Percentiles rank a stretch among this genome's conserved stretches.
phyloP scores from a whole-genome alignment of 1,139 yeast species.

The Sugiyamaella xylanicola region DNA sequence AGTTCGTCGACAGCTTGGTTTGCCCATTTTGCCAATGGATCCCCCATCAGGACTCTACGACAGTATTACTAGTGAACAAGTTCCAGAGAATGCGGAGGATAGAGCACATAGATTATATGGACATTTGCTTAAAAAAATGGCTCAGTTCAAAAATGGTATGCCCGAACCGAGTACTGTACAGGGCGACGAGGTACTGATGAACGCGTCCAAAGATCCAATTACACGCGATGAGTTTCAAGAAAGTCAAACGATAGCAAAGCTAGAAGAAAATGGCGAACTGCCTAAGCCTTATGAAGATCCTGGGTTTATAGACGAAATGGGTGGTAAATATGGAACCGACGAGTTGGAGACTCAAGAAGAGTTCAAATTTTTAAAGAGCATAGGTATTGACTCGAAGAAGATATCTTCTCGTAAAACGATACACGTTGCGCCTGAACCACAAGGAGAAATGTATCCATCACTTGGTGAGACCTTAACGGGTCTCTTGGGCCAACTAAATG shows the following conservation, averaged over 20 bases:
- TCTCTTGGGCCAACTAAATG: slow-evolving; percentile 39
- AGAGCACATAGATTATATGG: slow-evolving; percentile 43
- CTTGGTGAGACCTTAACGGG: slow-evolving; percentile 46
- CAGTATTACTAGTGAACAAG: slow-evolving; percentile 38
- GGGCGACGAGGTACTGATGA: slow-evolving; percentile 44
- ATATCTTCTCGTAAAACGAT: slow-evolving; percentile 28
- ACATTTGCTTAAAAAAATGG: slow-evolving; percentile 44
- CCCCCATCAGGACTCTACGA: slow-evolving; percentile 41
- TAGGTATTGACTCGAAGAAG: slow-evolving; percentile 37
- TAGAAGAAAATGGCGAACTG: slow-evolving; percentile 40
- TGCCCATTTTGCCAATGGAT: slow-evolving; percentile 44
- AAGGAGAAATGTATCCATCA: slow-evolving; percentile 42
- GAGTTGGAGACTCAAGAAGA: slow-evolving; percentile 37
- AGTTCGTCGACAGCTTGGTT: slow-evolving; percentile 46
- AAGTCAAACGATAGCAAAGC: slow-evolving; percentile 39
- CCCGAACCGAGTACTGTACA: slow-evolving; percentile 42
- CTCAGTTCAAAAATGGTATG: slow-evolving; percentile 41
- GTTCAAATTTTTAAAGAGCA: slow-evolving; percentile 37
- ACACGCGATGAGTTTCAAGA: slow-evolving; percentile 38
- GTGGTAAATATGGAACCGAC: slow-evolving; percentile 27
- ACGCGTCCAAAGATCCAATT: slow-evolving; percentile 43
- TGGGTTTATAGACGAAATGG: slow-evolving; percentile 33
- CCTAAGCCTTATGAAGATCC: slow-evolving; percentile 40
- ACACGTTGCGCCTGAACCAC: slow-evolving; percentile 44
- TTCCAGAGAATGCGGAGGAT: slow-evolving; percentile 38